A percentile compares a stretch with the other conserved stretches of the same genome.
These are phyloP conservation scores for Yamadazyma diddensiae DNA, from an alignment of 1,139 yeast species.

Conservation along the genomic window DNA sequence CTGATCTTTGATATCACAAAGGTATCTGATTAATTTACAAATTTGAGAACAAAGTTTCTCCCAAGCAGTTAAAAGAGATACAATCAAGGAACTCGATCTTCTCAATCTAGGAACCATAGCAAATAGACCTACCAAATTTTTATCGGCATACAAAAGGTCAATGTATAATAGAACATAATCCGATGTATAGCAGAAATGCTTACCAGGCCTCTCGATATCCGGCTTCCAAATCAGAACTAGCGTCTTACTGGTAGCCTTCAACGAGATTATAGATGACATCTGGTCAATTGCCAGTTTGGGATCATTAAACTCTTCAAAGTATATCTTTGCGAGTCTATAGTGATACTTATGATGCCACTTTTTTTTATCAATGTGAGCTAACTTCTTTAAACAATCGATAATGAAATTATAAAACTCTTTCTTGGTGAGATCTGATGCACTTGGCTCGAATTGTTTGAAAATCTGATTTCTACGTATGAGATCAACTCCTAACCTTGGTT, in stretches of 20 bases:
- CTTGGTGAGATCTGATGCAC: constrained; percentile 11
- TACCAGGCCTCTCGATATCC: constrained; percentile 87
- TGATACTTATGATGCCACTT: constrained; percentile 92
- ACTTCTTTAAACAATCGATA: constrained; percentile 25
- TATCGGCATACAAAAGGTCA: constrained; percentile 49
- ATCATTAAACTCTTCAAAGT: constrained; percentile 53
- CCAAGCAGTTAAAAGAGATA: constrained; percentile 62
- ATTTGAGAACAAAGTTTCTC: constrained; percentile 50
- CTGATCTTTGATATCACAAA: constrained; percentile 41
- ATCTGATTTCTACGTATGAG: constrained; percentile 33
- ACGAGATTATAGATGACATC: constrained; percentile 59
- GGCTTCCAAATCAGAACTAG: constrained; percentile 92
- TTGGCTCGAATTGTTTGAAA: constrained; percentile 5
- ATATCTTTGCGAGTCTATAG: constrained; percentile 66
- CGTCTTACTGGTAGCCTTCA: constrained; percentile 68
- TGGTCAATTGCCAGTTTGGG: constrained; percentile 57
- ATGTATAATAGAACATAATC: constrained; percentile 67
- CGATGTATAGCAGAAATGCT: constrained; percentile 77
- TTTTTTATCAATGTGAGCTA: constrained; percentile 66
- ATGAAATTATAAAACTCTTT: constrained; percentile 23
- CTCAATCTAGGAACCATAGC: constrained; percentile 67
- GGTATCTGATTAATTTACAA: constrained; percentile 48
- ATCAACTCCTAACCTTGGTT: constrained; percentile 32
- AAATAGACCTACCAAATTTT: constrained; percentile 60
- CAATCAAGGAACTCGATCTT: constrained; percentile 73